phyloP scores from a whole-genome alignment of 371 early-diverging fungal genomes.

The Apophysomyces sp. region DNA sequence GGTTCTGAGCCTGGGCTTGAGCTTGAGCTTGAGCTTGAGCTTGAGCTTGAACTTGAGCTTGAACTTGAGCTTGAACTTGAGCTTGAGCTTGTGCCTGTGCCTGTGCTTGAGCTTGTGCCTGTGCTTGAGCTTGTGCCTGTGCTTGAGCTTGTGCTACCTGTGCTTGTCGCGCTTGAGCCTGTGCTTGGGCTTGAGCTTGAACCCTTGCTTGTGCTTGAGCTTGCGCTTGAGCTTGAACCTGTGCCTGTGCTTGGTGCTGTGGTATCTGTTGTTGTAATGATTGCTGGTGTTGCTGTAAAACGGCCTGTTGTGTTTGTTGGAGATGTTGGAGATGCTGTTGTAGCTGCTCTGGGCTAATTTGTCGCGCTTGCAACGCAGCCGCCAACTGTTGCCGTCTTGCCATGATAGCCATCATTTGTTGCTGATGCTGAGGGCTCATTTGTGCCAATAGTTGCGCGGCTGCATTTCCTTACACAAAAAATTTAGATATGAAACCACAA shows the following conservation, averaged over 20 bases:
- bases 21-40: constrained; percentile 20
- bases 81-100: constrained; percentile 19
- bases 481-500: no score
- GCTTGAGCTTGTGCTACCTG: constrained; percentile 7
- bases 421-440: constrained; percentile 41
- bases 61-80: constrained; percentile 7
- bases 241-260: constrained; percentile 18
- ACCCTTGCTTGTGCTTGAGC: constrained; percentile 19
- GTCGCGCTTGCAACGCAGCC: not conserved
- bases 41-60: constrained; percentile 8
- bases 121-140: constrained; percentile 14
- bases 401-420: constrained; percentile 33
- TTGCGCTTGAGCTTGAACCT: constrained; percentile 16
- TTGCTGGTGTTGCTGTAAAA: constrained; percentile 36
- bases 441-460: constrained; percentile 30
- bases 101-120: constrained; percentile 21
- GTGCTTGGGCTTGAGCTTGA: constrained; percentile 6
- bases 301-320: constrained; percentile 25
- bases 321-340: constrained; percentile 31
- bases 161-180: constrained; percentile 12
- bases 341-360: constrained; percentile 19
- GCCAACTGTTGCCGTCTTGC: constrained; percentile 41
- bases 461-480: constrained; percentile 2
- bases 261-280: constrained; percentile 12
- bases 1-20: constrained; percentile 15